Percentiles rank a stretch among this genome's conserved stretches.
phyloP scores from a whole-genome alignment of 73 alveolate genomes.

The Tetrahymena elliotti region DNA sequence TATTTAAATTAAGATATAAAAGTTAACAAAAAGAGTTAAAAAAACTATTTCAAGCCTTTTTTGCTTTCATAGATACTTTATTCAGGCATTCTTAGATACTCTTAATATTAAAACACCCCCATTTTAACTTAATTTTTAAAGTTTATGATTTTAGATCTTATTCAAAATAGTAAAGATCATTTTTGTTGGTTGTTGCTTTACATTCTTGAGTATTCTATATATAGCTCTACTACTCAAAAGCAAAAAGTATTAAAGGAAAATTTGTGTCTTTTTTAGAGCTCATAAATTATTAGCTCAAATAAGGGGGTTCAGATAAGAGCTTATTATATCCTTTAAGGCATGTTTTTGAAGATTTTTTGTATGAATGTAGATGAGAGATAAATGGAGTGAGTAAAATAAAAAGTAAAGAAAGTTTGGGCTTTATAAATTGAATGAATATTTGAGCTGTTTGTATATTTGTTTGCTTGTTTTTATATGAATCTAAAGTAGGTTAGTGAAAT shows the following conservation, averaged over 20 bases:
- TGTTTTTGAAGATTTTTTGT: too few relatives aligned
- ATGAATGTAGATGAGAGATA: not conserved
- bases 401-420: not conserved
- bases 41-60: not conserved
- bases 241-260: not conserved
- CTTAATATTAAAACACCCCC: not conserved
- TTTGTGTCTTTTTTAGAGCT: too few relatives aligned
- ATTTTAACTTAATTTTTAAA: too few relatives aligned
- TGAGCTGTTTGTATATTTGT: too few relatives aligned
- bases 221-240: not conserved
- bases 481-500: not conserved
- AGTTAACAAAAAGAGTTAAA: not conserved
- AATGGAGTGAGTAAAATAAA: not conserved
- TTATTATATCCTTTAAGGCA: too few relatives aligned
- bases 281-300: too few relatives aligned
- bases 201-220: not conserved
- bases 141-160: too few relatives aligned
- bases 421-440: not conserved
- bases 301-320: too few relatives aligned
- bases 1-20: not conserved
- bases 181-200: not conserved
- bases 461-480: not conserved
- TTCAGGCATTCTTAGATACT: not conserved
- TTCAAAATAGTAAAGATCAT: not conserved
- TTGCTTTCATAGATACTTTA: not conserved